Evolutionary conservation across 768 basidiomycete genomes (phyloP).

Genomic region (Amanita phalloides): DNA sequence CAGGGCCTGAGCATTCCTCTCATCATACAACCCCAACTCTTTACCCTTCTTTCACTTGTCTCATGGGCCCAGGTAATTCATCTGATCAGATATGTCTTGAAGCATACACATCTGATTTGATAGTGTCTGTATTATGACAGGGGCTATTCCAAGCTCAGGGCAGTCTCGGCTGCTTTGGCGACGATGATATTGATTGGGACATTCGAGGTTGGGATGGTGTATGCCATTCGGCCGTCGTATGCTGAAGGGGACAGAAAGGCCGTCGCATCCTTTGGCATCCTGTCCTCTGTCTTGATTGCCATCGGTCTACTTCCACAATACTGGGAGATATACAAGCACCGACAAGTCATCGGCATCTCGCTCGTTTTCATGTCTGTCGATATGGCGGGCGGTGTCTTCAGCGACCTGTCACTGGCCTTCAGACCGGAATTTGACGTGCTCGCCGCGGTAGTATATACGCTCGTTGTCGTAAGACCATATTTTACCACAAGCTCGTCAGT

Average conservation of each 20-base stretch:
- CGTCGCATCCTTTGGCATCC: constrained; percentile 50
- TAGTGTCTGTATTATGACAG: constrained; percentile 61
- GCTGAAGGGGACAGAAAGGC: constrained; percentile 18
- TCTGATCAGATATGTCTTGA: background rate
- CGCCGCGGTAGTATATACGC: constrained; percentile 49
- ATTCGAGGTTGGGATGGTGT: constrained; percentile 50
- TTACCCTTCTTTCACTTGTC: constrained; percentile 46
- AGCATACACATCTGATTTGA: background rate
- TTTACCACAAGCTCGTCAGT: background rate
- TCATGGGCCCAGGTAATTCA: constrained; percentile 55
- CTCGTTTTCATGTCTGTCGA: constrained; percentile 62
- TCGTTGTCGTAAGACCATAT: constrained; percentile 41
- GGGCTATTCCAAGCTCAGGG: constrained; percentile 23
- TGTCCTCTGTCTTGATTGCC: constrained; percentile 47
- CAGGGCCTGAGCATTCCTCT: constrained; percentile 65
- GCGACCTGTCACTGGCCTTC: constrained; percentile 58
- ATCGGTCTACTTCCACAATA: constrained; percentile 51
- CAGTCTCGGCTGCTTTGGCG: constrained; percentile 24
- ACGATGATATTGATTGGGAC: constrained; percentile 37
- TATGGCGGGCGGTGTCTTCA: constrained; percentile 60
- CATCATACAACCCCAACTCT: constrained; percentile 56
- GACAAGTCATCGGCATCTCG: constrained; percentile 59
- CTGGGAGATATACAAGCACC: constrained; percentile 59
- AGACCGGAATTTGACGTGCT: constrained; percentile 50
- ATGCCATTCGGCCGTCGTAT: constrained; percentile 39